Base-by-base conservation (phyloP, 2,329 filamentous ascomycete species). In the Cordyceps farinosa region DNA sequence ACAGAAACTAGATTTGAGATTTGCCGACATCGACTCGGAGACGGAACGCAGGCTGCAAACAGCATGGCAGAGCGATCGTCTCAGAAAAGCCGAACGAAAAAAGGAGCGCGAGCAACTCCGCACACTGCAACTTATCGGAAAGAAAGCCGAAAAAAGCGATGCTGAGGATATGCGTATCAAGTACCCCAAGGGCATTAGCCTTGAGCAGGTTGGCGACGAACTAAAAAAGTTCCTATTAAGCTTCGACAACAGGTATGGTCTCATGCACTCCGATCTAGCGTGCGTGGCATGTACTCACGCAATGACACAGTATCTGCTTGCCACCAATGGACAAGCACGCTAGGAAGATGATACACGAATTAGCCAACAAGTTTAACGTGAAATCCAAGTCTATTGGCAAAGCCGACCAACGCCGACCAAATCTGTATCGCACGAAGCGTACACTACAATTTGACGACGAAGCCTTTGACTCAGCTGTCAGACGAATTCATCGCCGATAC, bases 311-410 rank as follows among this genome's bases (percentile, higher is more conserved):
- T 11, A 40, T 64, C 10, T 52, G 51, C 34, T 36, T 98, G 30
- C 91, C 94, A 3, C 91, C 94, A 0, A 96, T 98, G 87, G 87
- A 91, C 63, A 91, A 92, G 65, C 77, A 83, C 51, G 84, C 88
- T 45, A 88, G 95, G 56, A 93, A 91, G 73, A 78, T 87, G 6
- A 82, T 98, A 22, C 95, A 99, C 73, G 85, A 91, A 64, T 76
- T 97, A 45, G 92, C 91, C 13, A 85, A 85, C 69, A 83, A 83
- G 44, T 86, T 97, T 72, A 87, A 87, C 17, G 78, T 98, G 65
- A 94, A 89, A 67, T 97, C 93, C 3, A 91, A 93, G 71, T 97
- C 93, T 0, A 84, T 85, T 27, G 94, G 94, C 2, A 84, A 84
- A 56, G 92, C 89, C 8, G 82, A 84, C 29, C 83, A 86, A 56